phyloP scores from a whole-genome alignment of 306 rosid species.

The Sesbania bispinosa region DNA sequence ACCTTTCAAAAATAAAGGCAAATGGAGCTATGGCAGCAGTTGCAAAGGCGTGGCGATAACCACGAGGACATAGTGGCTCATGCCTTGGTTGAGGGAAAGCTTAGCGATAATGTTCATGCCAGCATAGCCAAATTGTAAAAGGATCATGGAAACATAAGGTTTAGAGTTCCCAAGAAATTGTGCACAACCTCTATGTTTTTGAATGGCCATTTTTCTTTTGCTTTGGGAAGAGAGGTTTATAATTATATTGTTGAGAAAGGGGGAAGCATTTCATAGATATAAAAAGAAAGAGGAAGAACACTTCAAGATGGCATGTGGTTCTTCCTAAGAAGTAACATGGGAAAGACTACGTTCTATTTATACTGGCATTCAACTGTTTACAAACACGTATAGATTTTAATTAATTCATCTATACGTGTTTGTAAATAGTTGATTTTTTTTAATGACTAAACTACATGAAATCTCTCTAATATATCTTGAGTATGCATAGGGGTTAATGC shows the following conservation, averaged over 20 bases:
- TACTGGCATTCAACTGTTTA: no score
- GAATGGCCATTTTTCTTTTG: conserved; percentile 36
- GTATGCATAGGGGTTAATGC: no score
- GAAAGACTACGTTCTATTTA: conserved; percentile 35
- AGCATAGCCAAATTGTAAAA: conserved; percentile 77
- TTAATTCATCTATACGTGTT: no score
- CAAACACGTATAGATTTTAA: no score
- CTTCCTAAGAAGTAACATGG: conserved; percentile 37
- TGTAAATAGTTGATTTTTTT: no score
- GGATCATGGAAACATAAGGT: conserved; percentile 83
- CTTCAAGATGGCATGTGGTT: conserved; percentile 33
- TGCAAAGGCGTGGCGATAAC: conserved; percentile 86
- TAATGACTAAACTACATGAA: no score
- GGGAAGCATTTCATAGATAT: no score
- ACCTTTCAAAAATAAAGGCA: conserved; percentile 76
- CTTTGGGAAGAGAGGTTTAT: not conserved
- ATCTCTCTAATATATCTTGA: no score
- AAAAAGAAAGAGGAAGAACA: conserved; percentile 43
- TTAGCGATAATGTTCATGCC: conserved; percentile 89
- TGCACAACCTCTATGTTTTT: conserved; percentile 29
- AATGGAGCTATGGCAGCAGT: conserved; percentile 66
- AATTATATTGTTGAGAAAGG: not conserved
- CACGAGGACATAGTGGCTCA: conserved; percentile 91
- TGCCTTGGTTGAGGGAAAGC: conserved; percentile 75
- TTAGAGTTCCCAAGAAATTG: conserved; percentile 57